phyloP scores from a whole-genome alignment of 2,329 filamentous ascomycete genomes.

The Pseudogymnoascus sp. region DNA sequence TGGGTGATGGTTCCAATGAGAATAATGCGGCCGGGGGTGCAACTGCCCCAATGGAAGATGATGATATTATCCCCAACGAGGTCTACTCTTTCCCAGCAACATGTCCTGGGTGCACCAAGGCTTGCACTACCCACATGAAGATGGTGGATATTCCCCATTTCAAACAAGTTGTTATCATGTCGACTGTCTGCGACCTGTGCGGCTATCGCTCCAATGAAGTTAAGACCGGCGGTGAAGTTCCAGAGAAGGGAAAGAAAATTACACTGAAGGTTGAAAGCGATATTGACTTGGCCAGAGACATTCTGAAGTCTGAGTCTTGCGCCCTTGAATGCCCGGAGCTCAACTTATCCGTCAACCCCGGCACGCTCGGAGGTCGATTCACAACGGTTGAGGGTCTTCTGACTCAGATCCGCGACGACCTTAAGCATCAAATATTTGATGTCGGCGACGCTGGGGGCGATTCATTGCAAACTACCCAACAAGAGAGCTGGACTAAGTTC shows the following conservation, averaged over 20 bases:
- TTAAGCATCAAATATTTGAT: conserved; percentile 82
- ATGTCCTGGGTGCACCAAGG: conserved; percentile 82
- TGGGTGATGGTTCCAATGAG: conserved; percentile 54
- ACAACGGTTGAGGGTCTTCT: conserved; percentile 93
- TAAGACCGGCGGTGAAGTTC: conserved; percentile 91
- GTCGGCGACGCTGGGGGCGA: conserved; percentile 65
- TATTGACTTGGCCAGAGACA: conserved; percentile 78
- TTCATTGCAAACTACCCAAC: conserved; percentile 59
- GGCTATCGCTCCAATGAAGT: conserved; percentile 95
- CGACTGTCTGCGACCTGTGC: conserved; percentile 82
- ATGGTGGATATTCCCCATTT: conserved; percentile 98
- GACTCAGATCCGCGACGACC: conserved; percentile 83
- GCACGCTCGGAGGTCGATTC: conserved; percentile 90
- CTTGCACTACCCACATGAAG: conserved; percentile 92
- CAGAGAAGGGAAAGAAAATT: conserved; percentile 75
- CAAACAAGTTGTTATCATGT: conserved; percentile 95
- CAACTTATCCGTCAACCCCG: conserved; percentile 77
- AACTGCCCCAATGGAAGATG: conserved; percentile 38
- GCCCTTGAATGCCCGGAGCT: conserved; percentile 80
- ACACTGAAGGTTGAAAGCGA: conserved; percentile 60
- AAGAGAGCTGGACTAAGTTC: conserved; percentile 69
- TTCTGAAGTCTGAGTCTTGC: conserved; percentile 93
- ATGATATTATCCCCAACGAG: conserved; percentile 85
- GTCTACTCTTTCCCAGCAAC: conserved; percentile 87
- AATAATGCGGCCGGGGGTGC: conserved; percentile 35